Base-by-base conservation (phyloP, 2,329 filamentous ascomycete genomes). In the Fusarium foetens region DNA sequence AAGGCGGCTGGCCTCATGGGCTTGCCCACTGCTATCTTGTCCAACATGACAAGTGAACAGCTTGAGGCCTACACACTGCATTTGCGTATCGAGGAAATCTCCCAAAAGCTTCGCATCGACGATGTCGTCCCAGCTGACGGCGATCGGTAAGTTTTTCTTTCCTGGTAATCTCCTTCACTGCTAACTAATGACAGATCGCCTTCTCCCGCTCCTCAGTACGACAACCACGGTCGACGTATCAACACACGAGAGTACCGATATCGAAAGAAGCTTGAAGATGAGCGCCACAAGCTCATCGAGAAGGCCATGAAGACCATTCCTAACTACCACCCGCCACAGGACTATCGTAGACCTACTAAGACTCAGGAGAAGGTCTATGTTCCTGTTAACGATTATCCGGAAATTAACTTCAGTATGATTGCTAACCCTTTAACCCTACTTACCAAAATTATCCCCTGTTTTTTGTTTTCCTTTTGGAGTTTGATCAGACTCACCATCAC, bases 391-490 rank as follows among this genome's bases (percentile, higher is more conserved):
- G 96, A 99, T 85, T 99, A 99, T 84, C 96, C 96, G 89, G 96
- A 99, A 85, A 98, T 99, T 92, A 99, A 99, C 92, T 99, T 99
- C 94, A 99, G 96, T 99, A 98, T 95, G 95, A 95, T 96, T 95
- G 92, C 95, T 97, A 97, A 97, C 94, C 94, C 94, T 94, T 75
- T 91, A 92, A 93, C 91, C 87, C 91, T 93, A 92, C 93, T 86
- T 84, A 86, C 82, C 85, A 77, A 75, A 63, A 63, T 80, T 79
- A 75, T 75, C 78, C 61, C 72, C 78, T 78, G 25, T 75, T 79
- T 80, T 80, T 79, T 78, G 78, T 75, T 80, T 80, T 79, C 79
- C 75, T 78, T 79, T 80, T 84, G 81, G 84, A 83, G 83, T 82
- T 79, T 82, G 84, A 82, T 82, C 82, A 83, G 83, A 81, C 81